Evolutionary conservation across 805 yeast genomes (phyloP), one percentile per base, ranked within the genome.

Genomic region (Alloascoidea africana): DNA sequence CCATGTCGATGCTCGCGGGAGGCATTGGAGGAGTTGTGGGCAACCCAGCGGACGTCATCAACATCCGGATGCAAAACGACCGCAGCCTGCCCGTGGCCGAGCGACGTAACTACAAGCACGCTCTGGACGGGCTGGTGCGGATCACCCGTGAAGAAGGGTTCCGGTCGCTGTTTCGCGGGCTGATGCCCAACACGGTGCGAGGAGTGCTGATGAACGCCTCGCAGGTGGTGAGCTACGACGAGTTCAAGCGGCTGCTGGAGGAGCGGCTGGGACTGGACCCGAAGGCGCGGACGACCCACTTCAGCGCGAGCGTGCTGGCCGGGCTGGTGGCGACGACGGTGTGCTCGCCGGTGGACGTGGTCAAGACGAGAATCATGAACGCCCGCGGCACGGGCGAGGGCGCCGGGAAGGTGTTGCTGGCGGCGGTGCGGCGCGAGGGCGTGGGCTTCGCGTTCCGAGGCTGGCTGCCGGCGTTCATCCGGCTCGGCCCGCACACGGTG

Each of bases 331-430:
- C 95, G 4, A 84, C 95, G 0, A 85, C 95, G 0, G 80, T 84
- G 14, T 85, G 94, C 54, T 82, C 94, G 1, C 95, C 95, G 1
- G 94, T 87, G 5, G 95, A 84, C 56, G 95, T 84, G 2, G 76
- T 84, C 36, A 85, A 85, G 56, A 85, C 95, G 2, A 65, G 93
- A 51, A 80, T 84, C 41, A 84, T 84, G 95, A 78, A 81, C 56
- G 69, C 65, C 3, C 62, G 65, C 42, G 62, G 62, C 38, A n/a
- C n/a, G n/a, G n/a, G n/a, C n/a, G n/a, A n/a, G n/a, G 58, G 69
- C 42, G 76, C 84, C 2, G 35, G 70, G 2, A 42, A 54, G 2
- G 72, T 80, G 33, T 54, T 83, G 42, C 45, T 46, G 1, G 53
- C 55, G 4, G 82, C 89, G 0, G 65, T 84, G 14, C 66, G 65